Evolutionary conservation across 2,329 filamentous ascomycete genomes (phyloP), one percentile per base, ranked within the genome.

Genomic region (Penicillium polonicum): DNA sequence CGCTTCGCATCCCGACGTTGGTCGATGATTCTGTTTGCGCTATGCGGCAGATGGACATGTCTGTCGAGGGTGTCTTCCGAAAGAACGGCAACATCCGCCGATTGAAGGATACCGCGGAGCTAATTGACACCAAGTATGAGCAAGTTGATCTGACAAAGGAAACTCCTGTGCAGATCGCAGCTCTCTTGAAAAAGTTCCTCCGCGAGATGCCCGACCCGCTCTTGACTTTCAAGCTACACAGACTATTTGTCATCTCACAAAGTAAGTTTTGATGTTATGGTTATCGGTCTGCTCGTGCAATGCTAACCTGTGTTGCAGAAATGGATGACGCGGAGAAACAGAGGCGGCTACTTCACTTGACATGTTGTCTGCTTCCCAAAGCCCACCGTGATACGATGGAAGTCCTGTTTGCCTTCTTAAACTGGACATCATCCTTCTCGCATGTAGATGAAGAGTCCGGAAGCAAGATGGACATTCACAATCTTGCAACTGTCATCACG

Each of bases 11-110:
- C 42, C 94, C 94, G 3, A 90, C 91, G n/a, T 82, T 99, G 52
- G 84, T 99, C n/a, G 93, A 97, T 69, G 93, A 97, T 72, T 88
- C 93, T 48, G 88, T 99, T 38, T 89, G 90, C 4, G 92, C 92
- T 13, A 96, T 99, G 91, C 88, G 92, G 67, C 94, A 93, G 76
- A 97, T 99, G 91, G 94, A 99, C 74, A 92, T 99, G 79, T 97
- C 93, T 2, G 91, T 99, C 1, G 94, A 99, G 75, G 94, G 94
- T 68, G 92, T 99, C 23, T 99, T 99, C 85, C 88, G 94, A 67
- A 99, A 99, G 83, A 99, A 97, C 69, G 94, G 94, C 67, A 99
- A 97, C 75, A 97, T 99, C 78, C 93, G 94, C 74, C 90, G 92
- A 65, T 82, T 97, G 44, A 91, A 90, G 66, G 92, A 96, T 60